Conservation (phyloP, 352 stramenopile genomes). For the Pythium brachiatum region DNA sequence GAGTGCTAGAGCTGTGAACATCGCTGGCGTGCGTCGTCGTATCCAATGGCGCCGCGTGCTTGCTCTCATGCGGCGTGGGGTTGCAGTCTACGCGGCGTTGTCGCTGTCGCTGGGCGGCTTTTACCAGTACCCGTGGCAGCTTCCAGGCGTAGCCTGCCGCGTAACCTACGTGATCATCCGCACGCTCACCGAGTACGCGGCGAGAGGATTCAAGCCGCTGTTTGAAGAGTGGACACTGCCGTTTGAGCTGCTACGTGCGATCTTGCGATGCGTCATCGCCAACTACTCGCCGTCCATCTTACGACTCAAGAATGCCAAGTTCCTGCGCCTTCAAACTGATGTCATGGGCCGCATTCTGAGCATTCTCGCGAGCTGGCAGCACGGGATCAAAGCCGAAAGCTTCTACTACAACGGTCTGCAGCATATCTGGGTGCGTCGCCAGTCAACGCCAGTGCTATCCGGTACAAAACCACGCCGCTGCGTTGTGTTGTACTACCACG, state of each 20-base stretch:
- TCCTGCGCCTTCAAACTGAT: slow-evolving; percentile 14
- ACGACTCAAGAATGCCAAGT: background rate
- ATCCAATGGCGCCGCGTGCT: background rate
- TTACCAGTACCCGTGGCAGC: slow-evolving; percentile 6
- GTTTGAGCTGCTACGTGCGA: slow-evolving; percentile 17
- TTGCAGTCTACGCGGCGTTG: background rate
- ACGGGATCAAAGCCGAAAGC: background rate
- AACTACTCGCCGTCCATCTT: background rate
- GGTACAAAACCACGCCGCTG: background rate
- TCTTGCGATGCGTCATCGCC: background rate
- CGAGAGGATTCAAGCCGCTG: slow-evolving; percentile 12
- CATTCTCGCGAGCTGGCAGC: background rate
- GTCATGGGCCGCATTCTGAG: background rate
- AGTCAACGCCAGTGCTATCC: too few relatives aligned
- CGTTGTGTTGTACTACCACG: slow-evolving; percentile 22
- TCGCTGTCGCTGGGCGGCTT: background rate
- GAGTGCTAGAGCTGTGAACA: too few relatives aligned
- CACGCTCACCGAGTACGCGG: slow-evolving; percentile 11
- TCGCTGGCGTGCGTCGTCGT: too few relatives aligned
- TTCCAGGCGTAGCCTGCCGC: background rate
- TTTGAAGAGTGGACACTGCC: slow-evolving; percentile 22
- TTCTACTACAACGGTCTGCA: slow-evolving; percentile 20
- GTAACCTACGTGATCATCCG: background rate
- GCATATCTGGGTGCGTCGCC: slow-evolving; percentile 18
- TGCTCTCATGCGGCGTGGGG: background rate